Evolutionary conservation across 768 basidiomycete genomes (phyloP).

Genomic region (Collybia sordida): DNA sequence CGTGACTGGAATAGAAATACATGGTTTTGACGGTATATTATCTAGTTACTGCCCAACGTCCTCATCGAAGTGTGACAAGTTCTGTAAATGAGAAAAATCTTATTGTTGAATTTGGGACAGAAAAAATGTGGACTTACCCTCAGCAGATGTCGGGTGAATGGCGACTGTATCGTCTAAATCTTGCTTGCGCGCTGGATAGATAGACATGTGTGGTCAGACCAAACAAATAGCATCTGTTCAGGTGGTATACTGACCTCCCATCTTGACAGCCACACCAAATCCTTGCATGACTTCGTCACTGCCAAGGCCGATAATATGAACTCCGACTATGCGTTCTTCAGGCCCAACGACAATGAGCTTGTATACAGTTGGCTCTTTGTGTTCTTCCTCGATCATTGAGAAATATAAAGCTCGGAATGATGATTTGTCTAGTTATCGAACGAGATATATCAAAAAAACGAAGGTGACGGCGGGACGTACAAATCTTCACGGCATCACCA

Average conservation of each 20-base stretch:
- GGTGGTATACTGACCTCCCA: slow-evolving; percentile 58
- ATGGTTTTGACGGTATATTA: too few species aligned
- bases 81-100: slow-evolving; percentile 33
- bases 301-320: slow-evolving; percentile 90
- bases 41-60: too few species aligned
- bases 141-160: slow-evolving; percentile 86
- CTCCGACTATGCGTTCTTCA: slow-evolving; percentile 94
- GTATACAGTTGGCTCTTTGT: slow-evolving; percentile 95
- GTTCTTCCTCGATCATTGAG: slow-evolving; percentile 83
- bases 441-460: not conserved
- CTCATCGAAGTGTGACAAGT: slow-evolving; percentile 45
- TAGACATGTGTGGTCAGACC: slow-evolving; percentile 2
- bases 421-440: slow-evolving; percentile 58
- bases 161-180: slow-evolving; percentile 89
- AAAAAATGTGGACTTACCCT: slow-evolving; percentile 49
- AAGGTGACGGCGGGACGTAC: slow-evolving; percentile 45
- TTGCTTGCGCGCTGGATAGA: slow-evolving; percentile 59
- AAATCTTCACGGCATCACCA: slow-evolving; percentile 88
- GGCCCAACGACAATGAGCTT: slow-evolving; percentile 86
- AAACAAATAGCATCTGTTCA: not conserved
- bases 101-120: slow-evolving; percentile 4
- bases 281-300: slow-evolving; percentile 96
- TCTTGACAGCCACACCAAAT: slow-evolving; percentile 96
- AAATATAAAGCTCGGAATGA: slow-evolving; percentile 87
- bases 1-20: too few species aligned